These are phyloP conservation scores for Tanacetum coccineum DNA, from an alignment of 129 eudicot genomes.

Conservation along the genomic window DNA sequence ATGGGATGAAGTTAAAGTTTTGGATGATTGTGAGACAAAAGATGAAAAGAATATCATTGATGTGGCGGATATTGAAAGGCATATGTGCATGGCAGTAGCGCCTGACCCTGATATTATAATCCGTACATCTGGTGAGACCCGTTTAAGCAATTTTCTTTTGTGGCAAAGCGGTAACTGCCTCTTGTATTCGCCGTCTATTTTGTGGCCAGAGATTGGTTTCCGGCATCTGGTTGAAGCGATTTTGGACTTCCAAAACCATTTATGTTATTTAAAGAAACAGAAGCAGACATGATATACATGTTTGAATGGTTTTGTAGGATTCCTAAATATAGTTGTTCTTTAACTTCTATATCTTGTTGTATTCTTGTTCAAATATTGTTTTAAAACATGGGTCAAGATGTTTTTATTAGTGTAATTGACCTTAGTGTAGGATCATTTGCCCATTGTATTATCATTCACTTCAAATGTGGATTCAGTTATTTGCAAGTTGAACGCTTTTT, in stretches of 20 bases:
- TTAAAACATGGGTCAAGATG: slow-evolving; percentile 11
- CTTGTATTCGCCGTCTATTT: not conserved
- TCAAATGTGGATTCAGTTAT: not conserved
- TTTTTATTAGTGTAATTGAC: not conserved
- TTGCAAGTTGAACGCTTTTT: not conserved
- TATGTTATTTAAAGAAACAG: slow-evolving; percentile 26
- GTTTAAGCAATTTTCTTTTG: no score
- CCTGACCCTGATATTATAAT: no score
- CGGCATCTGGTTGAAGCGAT: not conserved
- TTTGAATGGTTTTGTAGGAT: slow-evolving; percentile 17
- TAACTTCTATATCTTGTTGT: slow-evolving; percentile 22
- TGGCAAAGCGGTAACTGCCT: not conserved
- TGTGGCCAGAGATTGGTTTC: not conserved
- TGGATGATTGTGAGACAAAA: not conserved
- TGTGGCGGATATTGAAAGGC: not conserved
- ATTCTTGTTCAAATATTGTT: slow-evolving; percentile 15
- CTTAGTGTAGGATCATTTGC: not conserved
- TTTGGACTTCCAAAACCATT: not conserved
- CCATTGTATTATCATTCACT: not conserved
- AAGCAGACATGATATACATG: slow-evolving; percentile 24
- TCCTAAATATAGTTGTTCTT: not conserved
- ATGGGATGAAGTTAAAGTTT: not conserved
- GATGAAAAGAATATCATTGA: not conserved
- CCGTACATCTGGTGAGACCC: no score
- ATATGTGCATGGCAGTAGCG: not conserved